These are phyloP conservation scores for Colletotrichum sp. DNA, from an alignment of 2,329 filamentous ascomycete species.

Conservation along the genomic window DNA sequence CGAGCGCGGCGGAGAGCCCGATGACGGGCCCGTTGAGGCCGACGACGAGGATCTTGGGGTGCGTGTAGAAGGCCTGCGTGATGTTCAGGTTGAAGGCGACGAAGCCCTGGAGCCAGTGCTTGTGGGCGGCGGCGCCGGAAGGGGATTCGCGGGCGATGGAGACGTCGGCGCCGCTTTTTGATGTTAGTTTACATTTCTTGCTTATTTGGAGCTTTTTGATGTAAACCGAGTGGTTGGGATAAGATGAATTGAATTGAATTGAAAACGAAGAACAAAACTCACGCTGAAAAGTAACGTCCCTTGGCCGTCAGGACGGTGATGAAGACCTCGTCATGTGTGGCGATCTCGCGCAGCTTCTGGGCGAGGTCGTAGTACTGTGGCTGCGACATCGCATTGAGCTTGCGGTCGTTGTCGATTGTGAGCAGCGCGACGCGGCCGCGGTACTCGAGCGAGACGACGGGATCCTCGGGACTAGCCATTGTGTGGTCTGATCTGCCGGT, in stretches of 20 bases:
- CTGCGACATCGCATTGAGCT: constrained; percentile 82
- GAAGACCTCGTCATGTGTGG: constrained; percentile 77
- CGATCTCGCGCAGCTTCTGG: constrained; percentile 76
- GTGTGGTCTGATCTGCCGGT: not conserved
- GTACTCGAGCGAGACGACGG: constrained; percentile 42
- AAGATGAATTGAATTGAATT: not conserved
- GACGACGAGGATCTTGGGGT: constrained; percentile 90
- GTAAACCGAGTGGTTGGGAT: not conserved
- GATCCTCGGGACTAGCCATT: constrained; percentile 12
- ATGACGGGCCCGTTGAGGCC: constrained; percentile 93
- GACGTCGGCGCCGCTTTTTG: constrained; percentile 78
- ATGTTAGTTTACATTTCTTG: not conserved
- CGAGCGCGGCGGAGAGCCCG: constrained; percentile 83
- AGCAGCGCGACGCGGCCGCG: constrained; percentile 66
- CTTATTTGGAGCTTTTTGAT: not conserved
- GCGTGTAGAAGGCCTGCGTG: constrained; percentile 88
- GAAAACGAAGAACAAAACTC: constrained; percentile 33
- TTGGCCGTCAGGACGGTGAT: constrained; percentile 86
- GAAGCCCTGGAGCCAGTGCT: constrained; percentile 72
- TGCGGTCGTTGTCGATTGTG: constrained; percentile 83
- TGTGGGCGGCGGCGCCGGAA: constrained; percentile 41
- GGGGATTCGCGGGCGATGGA: constrained; percentile 53
- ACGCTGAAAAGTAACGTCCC: constrained; percentile 91
- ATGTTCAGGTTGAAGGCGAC: constrained; percentile 87
- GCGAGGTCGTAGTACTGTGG: constrained; percentile 80